A percentile compares a stretch with the other conserved stretches of the same genome.
Evolutionary conservation across 768 basidiomycete species (phyloP).

Genomic region (Steccherinum ochraceum): DNA sequence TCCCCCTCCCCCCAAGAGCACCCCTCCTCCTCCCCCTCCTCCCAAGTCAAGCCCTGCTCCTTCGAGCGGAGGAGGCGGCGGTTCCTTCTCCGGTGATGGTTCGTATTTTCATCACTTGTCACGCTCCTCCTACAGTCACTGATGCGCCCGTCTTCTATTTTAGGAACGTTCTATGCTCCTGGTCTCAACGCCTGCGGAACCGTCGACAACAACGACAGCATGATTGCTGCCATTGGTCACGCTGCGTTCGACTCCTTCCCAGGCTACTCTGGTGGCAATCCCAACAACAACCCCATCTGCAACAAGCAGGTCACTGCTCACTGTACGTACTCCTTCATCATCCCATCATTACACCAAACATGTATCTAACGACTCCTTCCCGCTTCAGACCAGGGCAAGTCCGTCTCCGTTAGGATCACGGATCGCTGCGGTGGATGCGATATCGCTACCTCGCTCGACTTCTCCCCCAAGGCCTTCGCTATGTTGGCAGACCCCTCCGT

Average conservation of each 20-base stretch:
- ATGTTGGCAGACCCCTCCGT: conserved; percentile 31
- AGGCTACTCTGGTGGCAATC: conserved; percentile 53
- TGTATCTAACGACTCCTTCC: neutral
- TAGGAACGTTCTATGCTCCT: conserved; percentile 51
- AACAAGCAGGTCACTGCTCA: conserved; percentile 32
- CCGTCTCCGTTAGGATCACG: conserved; percentile 39
- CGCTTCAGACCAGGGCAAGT: conserved; percentile 42
- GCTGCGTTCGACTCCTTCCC: conserved; percentile 53
- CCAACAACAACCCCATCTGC: conserved; percentile 76
- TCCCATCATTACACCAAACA: neutral
- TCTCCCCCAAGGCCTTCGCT: conserved; percentile 51
- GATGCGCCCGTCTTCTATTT: neutral
- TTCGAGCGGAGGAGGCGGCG: conserved; percentile 5
- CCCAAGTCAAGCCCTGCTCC: conserved; percentile 13
- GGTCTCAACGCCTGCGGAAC: conserved; percentile 64
- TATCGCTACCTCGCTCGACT: conserved; percentile 37
- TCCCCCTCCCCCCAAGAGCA: conserved; percentile 1
- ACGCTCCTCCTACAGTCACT: conserved; percentile 12
- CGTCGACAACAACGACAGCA: conserved; percentile 42
- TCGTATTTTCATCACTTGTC: neutral
- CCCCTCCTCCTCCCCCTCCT: conserved; percentile 8
- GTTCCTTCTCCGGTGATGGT: conserved; percentile 20
- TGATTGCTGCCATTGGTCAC: conserved; percentile 54
- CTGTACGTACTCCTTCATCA: conserved; percentile 35
- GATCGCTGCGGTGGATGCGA: conserved; percentile 63